These are phyloP conservation scores for Rhodomyrtus tomentosa DNA, from an alignment of 345 rosid species.

Conservation along the genomic window DNA sequence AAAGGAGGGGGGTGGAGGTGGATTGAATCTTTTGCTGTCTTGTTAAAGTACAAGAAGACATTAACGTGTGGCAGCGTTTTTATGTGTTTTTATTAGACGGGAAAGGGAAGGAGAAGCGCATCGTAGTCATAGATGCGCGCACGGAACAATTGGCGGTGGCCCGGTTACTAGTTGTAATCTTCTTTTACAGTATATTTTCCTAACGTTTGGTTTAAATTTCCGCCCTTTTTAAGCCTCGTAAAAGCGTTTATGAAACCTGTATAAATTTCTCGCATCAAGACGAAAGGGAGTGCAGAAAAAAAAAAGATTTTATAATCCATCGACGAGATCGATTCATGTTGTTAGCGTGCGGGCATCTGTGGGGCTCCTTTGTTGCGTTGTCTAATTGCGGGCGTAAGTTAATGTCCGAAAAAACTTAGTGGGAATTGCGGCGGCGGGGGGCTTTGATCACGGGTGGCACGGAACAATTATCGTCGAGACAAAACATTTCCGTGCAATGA, in stretches of 20 bases:
- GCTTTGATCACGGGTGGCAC: too few relatives aligned
- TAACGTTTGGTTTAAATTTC: neutral
- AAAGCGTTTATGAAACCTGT: neutral
- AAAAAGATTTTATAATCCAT: neutral
- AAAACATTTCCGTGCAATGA: neutral
- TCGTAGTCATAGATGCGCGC: neutral
- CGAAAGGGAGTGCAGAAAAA: too few relatives aligned
- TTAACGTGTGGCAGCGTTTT: neutral
- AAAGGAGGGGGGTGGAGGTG: neutral
- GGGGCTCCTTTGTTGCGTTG: neutral
- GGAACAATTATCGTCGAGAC: fast-evolving
- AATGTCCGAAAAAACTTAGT: neutral
- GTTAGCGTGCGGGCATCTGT: neutral
- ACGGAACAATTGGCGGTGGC: neutral
- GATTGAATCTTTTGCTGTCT: neutral
- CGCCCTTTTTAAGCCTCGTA: neutral
- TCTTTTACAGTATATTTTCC: neutral
- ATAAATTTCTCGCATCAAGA: too few relatives aligned
- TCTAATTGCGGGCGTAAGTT: neutral
- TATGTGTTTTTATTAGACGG: neutral
- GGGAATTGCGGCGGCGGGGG: neutral
- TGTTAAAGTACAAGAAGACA: neutral
- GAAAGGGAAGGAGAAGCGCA: neutral
- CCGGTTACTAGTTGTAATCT: neutral
- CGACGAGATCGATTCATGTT: neutral